Base-by-base conservation (phyloP, 2,329 filamentous ascomycete species). In the Karstenula rhodostoma region DNA sequence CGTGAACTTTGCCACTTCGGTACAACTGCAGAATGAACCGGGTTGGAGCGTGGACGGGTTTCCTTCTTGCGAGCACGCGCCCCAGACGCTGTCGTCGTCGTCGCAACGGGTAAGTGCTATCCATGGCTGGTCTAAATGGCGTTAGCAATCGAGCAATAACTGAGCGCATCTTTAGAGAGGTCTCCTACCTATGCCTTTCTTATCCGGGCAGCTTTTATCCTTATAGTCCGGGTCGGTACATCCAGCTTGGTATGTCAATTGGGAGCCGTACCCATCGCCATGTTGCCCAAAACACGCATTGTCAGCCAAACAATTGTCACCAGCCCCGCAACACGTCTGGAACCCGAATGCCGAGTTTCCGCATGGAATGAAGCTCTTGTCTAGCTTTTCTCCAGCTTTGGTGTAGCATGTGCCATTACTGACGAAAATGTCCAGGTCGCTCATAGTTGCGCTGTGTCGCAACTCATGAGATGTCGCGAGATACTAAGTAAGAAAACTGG, bases 391-490 rank as follows among this genome's bases (percentile, higher is more conserved):
- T 17, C 53, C 53, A n/a, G 53, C 53, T 25, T 42, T 37, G 32
- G 40, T 47, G 12, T 56, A 56, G 53, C 53, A 56, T 19, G 53
- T 56, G 42, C 53, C 53, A 29, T 56, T 56, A 43, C 53, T 56
- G 12, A 56, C 53, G 42, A 48, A 43, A 19, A 56, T 56, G 44
- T 56, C 27, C n/a, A 48, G 44, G 29, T 56, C 43, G n/a, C 53
- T 43, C 53, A 56, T 56, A 3, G 27, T 56, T 10, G 9, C 6
- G 23, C 37, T n/a, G 27, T 27, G 29, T 25, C 22, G 22, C 35
- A 52, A 23, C 19, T 6, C 33, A 23, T 27, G 42, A 27, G 17
- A 25, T 27, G 27, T 43, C 40, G 37, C 12, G 13, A 43, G 37
- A 43, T 32, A 17, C n/a, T 54, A 54, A 22, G 19, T 54, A 54